These are phyloP conservation scores for Pichia sp. DNA, from an alignment of 1,139 yeast genomes.

Conservation along the genomic window DNA sequence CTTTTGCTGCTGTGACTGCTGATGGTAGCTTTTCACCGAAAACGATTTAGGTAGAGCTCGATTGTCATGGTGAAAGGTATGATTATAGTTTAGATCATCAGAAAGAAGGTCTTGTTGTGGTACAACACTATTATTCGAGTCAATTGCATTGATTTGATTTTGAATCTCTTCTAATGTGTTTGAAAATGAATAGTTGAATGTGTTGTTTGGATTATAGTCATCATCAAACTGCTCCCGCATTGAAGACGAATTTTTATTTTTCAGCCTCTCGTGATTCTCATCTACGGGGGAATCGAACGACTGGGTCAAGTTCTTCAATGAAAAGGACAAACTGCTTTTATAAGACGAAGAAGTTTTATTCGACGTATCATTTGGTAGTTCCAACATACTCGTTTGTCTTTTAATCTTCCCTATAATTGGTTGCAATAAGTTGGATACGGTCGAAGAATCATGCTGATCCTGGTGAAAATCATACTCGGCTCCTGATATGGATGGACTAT, in stretches of 20 bases:
- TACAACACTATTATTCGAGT: background rate
- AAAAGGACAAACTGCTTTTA: constrained; percentile 7
- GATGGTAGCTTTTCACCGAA: too few relatives aligned
- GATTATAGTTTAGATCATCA: too few relatives aligned
- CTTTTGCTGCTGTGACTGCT: too few relatives aligned
- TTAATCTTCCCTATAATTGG: constrained; percentile 8
- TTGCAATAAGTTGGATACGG: constrained; percentile 6
- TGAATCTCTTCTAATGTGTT: constrained; percentile 26
- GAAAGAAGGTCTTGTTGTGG: too few relatives aligned
- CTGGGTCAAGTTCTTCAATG: constrained; percentile 6
- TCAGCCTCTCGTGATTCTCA: background rate
- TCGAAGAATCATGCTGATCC: background rate
- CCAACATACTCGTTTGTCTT: constrained; percentile 2
- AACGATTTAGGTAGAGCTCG: too few relatives aligned
- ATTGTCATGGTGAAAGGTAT: too few relatives aligned
- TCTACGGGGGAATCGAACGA: background rate
- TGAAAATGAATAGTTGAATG: constrained; percentile 23
- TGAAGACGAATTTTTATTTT: constrained; percentile 1
- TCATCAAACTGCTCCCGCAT: constrained; percentile 13
- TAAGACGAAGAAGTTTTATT: constrained; percentile 4
- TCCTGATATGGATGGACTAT: constrained; percentile 8
- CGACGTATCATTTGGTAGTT: background rate
- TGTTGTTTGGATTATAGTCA: constrained; percentile 24
- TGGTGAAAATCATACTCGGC: too few relatives aligned
- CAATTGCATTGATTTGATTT: constrained; percentile 20